Percentiles rank a stretch among this genome's conserved stretches.
These are phyloP conservation scores for Paraphaeosphaeria minitans DNA, from an alignment of 2,329 filamentous ascomycete genomes.

Conservation along the genomic window DNA sequence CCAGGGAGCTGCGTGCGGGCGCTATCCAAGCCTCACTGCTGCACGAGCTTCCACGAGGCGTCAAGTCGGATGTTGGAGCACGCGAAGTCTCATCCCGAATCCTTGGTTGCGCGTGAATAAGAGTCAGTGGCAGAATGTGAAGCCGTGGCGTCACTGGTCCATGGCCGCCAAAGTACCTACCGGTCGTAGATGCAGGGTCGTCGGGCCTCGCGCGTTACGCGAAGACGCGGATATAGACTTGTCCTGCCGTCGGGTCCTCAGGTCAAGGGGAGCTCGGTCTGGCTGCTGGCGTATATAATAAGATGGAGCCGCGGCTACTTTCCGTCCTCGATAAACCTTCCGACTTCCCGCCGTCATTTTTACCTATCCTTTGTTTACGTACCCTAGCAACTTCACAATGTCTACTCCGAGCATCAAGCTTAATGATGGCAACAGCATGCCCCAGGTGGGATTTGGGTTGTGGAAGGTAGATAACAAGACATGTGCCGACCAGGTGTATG, in stretches of 20 bases:
- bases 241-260: slow-evolving; percentile 4
- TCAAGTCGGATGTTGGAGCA: neutral
- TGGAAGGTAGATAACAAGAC: slow-evolving; percentile 43
- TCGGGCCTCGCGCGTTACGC: slow-evolving; percentile 10
- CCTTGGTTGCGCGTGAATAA: neutral
- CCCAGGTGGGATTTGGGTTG: slow-evolving; percentile 42
- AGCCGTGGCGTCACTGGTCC: slow-evolving; percentile 14
- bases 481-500: slow-evolving; percentile 41
- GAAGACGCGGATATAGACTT: slow-evolving; percentile 4
- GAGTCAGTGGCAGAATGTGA: slow-evolving; percentile 6
- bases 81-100: slow-evolving; percentile 4
- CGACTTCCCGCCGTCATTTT: neutral
- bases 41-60: neutral
- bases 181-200: slow-evolving; percentile 20
- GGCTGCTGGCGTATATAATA: slow-evolving; percentile 6
- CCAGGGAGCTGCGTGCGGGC: neutral
- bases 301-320: neutral
- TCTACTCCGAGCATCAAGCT: slow-evolving; percentile 46
- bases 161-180: slow-evolving; percentile 1
- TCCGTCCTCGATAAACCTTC: neutral
- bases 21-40: neutral
- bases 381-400: neutral
- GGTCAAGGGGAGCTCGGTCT: slow-evolving; percentile 4
- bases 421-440: slow-evolving; percentile 46
- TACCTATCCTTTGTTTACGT: neutral